Conservation (phyloP, 1,284 basidiomycete genomes). For the Fomitopsis pinicola region DNA sequence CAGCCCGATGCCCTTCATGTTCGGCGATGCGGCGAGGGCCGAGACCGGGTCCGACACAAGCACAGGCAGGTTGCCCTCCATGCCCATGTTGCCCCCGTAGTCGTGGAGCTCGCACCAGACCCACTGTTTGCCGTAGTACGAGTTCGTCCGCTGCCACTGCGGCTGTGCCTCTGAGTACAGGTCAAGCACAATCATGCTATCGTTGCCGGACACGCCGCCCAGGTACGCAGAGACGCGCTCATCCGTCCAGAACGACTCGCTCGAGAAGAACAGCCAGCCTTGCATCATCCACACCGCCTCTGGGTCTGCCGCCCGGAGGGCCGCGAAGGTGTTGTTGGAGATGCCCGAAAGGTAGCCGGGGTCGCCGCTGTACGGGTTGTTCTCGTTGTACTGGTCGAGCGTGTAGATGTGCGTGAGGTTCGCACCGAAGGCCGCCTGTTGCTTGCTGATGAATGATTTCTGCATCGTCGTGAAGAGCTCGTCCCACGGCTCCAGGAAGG, state of each 20-base stretch:
- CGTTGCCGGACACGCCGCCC: constrained; percentile 31
- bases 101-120: constrained; percentile 42
- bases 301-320: constrained; percentile 35
- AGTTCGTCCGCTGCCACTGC: constrained; percentile 37
- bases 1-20: constrained; percentile 38
- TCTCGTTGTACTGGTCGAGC: constrained; percentile 45
- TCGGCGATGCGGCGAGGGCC: constrained; percentile 27
- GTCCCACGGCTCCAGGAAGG: constrained; percentile 40
- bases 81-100: constrained; percentile 39
- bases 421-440: constrained; percentile 33
- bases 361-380: constrained; percentile 33
- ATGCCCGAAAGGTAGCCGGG: constrained; percentile 32
- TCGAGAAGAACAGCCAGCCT: constrained; percentile 40
- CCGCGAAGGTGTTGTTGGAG: constrained; percentile 31
- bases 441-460: constrained; percentile 38
- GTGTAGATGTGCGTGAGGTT: constrained; percentile 39
- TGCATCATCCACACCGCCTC: constrained; percentile 42
- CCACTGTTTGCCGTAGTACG: constrained; percentile 40
- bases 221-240: constrained; percentile 37
- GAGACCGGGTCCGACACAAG: constrained; percentile 29
- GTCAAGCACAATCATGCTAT: constrained; percentile 40
- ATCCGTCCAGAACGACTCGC: constrained; percentile 34
- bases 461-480: constrained; percentile 35
- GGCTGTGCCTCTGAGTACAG: constrained; percentile 38
- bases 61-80: constrained; percentile 37